These are phyloP conservation scores for Themeda triandra DNA, from an alignment of 176 grass and related monocot species.

Conservation along the genomic window DNA sequence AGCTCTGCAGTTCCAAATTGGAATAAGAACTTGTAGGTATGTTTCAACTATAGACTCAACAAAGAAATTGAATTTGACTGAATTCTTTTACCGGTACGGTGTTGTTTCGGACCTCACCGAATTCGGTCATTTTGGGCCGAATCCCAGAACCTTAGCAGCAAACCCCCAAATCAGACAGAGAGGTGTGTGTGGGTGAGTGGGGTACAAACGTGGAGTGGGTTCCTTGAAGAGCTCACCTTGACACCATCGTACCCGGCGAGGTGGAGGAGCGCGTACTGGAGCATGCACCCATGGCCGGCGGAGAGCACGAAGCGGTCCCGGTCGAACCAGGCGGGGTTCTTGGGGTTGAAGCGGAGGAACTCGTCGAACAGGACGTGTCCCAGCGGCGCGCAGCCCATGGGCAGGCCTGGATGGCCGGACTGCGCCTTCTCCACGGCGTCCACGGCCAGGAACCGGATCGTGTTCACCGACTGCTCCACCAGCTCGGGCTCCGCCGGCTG, in stretches of 20 bases:
- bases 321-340: constrained; percentile 85
- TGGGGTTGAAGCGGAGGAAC: constrained; percentile 80
- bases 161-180: too few relatives aligned
- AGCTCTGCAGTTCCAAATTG: too few relatives aligned
- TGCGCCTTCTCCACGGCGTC: constrained; percentile 88
- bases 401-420: constrained; percentile 78
- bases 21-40: too few relatives aligned
- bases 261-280: constrained; percentile 83
- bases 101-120: too few relatives aligned
- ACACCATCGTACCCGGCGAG: constrained; percentile 84
- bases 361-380: constrained; percentile 90
- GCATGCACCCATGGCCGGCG: constrained; percentile 87
- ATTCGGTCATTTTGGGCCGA: too few relatives aligned
- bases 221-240: constrained; percentile 38
- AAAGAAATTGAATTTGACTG: too few relatives aligned
- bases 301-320: constrained; percentile 92
- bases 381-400: constrained; percentile 86
- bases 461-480: constrained; percentile 76
- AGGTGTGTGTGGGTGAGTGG: too few relatives aligned
- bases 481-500: constrained; percentile 15
- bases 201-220: too few relatives aligned
- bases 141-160: too few relatives aligned
- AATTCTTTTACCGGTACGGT: too few relatives aligned
- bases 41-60: too few relatives aligned
- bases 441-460: constrained; percentile 80